Evolutionary conservation across 257 asterid species (phyloP), one percentile per base, ranked within the genome.

Genomic region (Solanum etuberosum): DNA sequence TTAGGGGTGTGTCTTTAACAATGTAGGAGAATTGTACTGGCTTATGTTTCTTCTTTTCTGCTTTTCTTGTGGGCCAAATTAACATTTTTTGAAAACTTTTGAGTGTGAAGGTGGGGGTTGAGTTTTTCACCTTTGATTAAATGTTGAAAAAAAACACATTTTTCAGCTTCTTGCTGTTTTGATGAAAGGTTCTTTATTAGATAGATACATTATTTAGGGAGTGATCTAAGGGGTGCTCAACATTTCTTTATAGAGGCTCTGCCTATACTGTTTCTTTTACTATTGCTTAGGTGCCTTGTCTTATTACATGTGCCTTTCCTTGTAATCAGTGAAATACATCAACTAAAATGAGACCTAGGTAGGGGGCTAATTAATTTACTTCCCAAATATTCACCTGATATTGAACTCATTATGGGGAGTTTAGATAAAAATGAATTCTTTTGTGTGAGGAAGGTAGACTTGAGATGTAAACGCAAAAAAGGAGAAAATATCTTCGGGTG

Each of bases 91-190:
- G 9, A 35, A 1, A 23, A 73, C 74, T 85, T 82, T 51, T 87
- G 84, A 14, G 59, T 78, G 76, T 31, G 73, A 78, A 78, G 40
- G 65, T 78, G 84, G 84, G 35, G 31, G 84, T 78, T 27, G 84
- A 80, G 40, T 29, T 78, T 48, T 25, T 80, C 85, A 43, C 29
- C 29, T 46, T 46, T 80, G 85, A 70, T 81, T 81, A 81, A 81
- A 48, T 87, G 91, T 59, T n/a, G 72, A 46, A 83, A 43, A 68
- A 7, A 73, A 48, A 32, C 76, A 12, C 82, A 32, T 70, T 87
- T 89, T 86, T 71, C 85, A 82, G 87, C 77, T 81, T 86, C 72
- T 63, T 68, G 48, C 88, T 48, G 70, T 87, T 89, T 83, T 85
- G 72, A 87, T 89, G 90, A 85, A 81, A 38, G 80, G 42, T 78